These are phyloP conservation scores for Omphalea diandra DNA, from an alignment of 441 rosid genomes.

Conservation along the genomic window DNA sequence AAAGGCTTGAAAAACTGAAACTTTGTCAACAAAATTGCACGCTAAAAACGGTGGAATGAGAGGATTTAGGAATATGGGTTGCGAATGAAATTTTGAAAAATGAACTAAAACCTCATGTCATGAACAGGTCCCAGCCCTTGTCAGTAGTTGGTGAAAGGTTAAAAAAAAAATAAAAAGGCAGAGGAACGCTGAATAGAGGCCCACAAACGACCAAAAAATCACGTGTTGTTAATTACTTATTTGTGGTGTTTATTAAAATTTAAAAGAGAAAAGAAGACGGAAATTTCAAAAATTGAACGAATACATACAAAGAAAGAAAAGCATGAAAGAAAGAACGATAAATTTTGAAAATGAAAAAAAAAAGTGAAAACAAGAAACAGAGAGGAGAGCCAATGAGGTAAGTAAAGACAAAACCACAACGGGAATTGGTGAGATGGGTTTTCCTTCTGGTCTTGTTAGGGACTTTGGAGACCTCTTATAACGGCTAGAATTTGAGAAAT, in stretches of 20 bases:
- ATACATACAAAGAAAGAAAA: too few relatives aligned
- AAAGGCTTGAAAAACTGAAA: background rate
- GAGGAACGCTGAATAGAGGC: background rate
- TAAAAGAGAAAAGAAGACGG: conserved; percentile 5
- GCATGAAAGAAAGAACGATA: too few relatives aligned
- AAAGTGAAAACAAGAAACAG: background rate
- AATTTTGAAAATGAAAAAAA: background rate
- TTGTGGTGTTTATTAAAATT: background rate
- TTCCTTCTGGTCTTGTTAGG: background rate
- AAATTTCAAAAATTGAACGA: background rate
- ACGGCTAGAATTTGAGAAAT: conserved; percentile 14
- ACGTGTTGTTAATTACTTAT: background rate
- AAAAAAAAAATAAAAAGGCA: background rate
- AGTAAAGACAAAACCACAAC: background rate
- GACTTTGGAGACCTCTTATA: background rate
- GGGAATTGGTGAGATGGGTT: background rate
- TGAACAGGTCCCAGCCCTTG: too few relatives aligned
- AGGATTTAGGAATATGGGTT: conserved; percentile 6
- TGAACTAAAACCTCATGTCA: background rate
- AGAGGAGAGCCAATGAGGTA: background rate
- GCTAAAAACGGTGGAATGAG: background rate
- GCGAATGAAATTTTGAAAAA: background rate
- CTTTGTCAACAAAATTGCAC: background rate
- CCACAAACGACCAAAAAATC: background rate
- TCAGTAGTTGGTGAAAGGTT: too few relatives aligned